Evolutionary conservation across 805 yeast genomes (phyloP).

Genomic region (Saturnispora quitensis): DNA sequence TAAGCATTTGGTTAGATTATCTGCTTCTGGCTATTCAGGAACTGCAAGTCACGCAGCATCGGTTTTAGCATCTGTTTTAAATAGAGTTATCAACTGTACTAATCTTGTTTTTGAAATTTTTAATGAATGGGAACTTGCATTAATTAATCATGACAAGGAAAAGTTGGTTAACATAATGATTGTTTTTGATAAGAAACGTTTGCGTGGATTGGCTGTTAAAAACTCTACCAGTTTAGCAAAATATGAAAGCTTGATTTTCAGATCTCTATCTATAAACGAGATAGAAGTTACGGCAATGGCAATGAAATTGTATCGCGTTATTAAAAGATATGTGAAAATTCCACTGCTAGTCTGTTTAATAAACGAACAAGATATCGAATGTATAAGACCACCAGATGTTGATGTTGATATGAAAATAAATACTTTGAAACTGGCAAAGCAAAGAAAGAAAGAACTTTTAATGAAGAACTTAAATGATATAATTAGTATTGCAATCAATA

Average conservation of each 20-base stretch:
- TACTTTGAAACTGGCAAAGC: constrained; percentile 52
- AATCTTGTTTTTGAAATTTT: constrained; percentile 41
- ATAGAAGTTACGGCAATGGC: constrained; percentile 46
- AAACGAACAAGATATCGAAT: constrained; percentile 33
- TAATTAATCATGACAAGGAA: constrained; percentile 41
- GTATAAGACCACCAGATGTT: constrained; percentile 52
- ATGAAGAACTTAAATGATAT: constrained; percentile 33
- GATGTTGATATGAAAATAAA: constrained; percentile 46
- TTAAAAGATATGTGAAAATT: constrained; percentile 34
- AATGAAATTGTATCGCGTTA: constrained; percentile 37
- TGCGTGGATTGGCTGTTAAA: constrained; percentile 47
- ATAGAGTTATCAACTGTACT: constrained; percentile 51
- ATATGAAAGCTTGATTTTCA: constrained; percentile 40
- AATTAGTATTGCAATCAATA: constrained; percentile 30
- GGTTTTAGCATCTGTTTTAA: constrained; percentile 58
- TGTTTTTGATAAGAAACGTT: constrained; percentile 46
- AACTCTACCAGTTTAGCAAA: constrained; percentile 45
- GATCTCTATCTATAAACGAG: constrained; percentile 49
- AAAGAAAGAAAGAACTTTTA: constrained; percentile 40
- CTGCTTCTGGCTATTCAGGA: constrained; percentile 62
- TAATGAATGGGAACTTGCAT: constrained; percentile 33
- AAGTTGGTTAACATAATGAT: constrained; percentile 56
- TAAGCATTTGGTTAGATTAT: constrained; percentile 51
- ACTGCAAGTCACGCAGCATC: constrained; percentile 64
- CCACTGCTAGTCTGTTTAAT: constrained; percentile 47